Percentiles rank a stretch among this genome's conserved stretches.
Evolutionary conservation across 768 basidiomycete species (phyloP).

Genomic region (Infundibulicybe gibba): DNA sequence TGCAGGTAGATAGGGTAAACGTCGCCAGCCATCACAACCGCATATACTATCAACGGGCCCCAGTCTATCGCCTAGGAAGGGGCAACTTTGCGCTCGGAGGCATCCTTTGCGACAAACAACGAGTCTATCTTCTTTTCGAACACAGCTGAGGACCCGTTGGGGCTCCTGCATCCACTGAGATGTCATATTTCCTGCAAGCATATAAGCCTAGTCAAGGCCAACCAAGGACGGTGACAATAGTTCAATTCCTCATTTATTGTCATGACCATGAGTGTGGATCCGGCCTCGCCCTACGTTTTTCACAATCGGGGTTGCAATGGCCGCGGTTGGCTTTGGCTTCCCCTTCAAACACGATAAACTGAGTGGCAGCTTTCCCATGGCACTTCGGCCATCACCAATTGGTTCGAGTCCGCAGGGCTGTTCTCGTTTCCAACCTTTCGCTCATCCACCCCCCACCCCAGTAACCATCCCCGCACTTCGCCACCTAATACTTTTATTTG

Average conservation of each 20-base stretch:
- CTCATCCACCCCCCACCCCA: too few species aligned
- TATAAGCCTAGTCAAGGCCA: slow-evolving; percentile 2
- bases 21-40: slow-evolving; percentile 85
- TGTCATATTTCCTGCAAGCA: slow-evolving; percentile 78
- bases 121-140: slow-evolving; percentile 56
- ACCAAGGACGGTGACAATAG: slow-evolving; percentile 30
- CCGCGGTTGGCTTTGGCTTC: too few species aligned
- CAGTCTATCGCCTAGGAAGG: slow-evolving; percentile 93
- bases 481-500: too few species aligned
- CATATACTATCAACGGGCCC: slow-evolving; percentile 88
- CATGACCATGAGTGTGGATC: slow-evolving; percentile 89
- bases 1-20: slow-evolving; percentile 91
- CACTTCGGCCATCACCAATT: too few species aligned
- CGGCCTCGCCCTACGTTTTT: slow-evolving; percentile 89
- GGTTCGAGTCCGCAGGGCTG: too few species aligned
- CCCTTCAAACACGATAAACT: too few species aligned
- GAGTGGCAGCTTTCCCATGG: too few species aligned
- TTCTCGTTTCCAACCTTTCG: too few species aligned
- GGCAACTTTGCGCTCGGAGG: slow-evolving; percentile 69
- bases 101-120: slow-evolving; percentile 71
- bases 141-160: slow-evolving; percentile 75
- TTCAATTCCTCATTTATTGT: slow-evolving; percentile 83
- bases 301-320: slow-evolving; percentile 64
- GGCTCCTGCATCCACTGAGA: slow-evolving; percentile 81
- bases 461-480: too few species aligned